These are phyloP conservation scores for Lasiosphaeria ovina DNA, from an alignment of 495 filamentous ascomycete genomes.

Conservation along the genomic window DNA sequence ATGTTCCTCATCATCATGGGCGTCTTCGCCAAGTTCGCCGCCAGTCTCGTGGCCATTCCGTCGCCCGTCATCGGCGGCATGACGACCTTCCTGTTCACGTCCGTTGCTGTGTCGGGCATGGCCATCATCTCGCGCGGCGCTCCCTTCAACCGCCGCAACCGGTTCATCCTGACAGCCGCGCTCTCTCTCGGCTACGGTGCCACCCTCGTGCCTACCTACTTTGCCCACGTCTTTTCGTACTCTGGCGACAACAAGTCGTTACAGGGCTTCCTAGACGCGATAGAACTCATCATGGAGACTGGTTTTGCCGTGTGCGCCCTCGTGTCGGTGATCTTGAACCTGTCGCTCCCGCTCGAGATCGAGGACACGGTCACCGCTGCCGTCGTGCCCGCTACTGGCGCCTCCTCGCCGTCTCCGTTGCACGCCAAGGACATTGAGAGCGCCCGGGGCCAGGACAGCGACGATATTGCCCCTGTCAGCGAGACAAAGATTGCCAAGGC, in stretches of 20 bases:
- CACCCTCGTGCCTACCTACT: constrained; percentile 78
- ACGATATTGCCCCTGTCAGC: neutral
- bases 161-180: constrained; percentile 81
- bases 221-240: constrained; percentile 71
- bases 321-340: constrained; percentile 68
- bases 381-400: neutral
- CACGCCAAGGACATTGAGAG: neutral
- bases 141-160: constrained; percentile 78
- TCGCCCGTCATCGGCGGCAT: constrained; percentile 81
- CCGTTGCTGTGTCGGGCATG: constrained; percentile 83
- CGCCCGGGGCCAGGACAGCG: neutral
- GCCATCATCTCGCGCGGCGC: constrained; percentile 73
- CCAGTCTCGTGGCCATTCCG: constrained; percentile 79
- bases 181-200: constrained; percentile 77
- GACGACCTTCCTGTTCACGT: constrained; percentile 87
- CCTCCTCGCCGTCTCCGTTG: neutral
- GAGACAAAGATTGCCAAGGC: neutral
- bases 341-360: constrained; percentile 69
- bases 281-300: constrained; percentile 77
- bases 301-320: constrained; percentile 73
- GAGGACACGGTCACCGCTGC: constrained; percentile 41
- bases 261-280: constrained; percentile 78
- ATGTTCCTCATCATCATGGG: constrained; percentile 87
- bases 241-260: constrained; percentile 66
- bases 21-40: constrained; percentile 90